Conservation (phyloP, 768 basidiomycete species). For the Amanita polypyramis region DNA sequence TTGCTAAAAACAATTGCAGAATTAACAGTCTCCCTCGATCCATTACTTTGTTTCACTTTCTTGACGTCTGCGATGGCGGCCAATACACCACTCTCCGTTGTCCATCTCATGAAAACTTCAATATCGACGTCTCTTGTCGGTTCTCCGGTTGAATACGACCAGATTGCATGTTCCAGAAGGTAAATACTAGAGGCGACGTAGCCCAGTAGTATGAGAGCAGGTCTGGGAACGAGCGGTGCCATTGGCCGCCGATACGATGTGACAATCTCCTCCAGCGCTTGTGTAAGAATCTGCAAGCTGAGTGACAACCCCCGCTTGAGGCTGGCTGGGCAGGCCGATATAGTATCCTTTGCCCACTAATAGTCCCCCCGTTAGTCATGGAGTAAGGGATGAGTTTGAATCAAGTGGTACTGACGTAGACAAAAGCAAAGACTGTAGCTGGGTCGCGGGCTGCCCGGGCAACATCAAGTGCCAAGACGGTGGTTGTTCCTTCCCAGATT, state of each 20-base stretch:
- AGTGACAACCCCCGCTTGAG: constrained; percentile 18
- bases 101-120: constrained; percentile 44
- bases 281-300: constrained; percentile 23
- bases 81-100: constrained; percentile 32
- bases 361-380: constrained; percentile 5
- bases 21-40: constrained; percentile 18
- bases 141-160: constrained; percentile 30
- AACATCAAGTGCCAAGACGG: constrained; percentile 60
- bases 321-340: constrained; percentile 29
- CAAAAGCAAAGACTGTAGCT: constrained; percentile 33
- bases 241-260: constrained; percentile 29
- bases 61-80: constrained; percentile 27
- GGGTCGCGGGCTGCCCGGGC: constrained; percentile 41
- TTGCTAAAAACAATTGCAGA: constrained; percentile 25
- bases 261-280: constrained; percentile 29
- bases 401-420: constrained; percentile 29
- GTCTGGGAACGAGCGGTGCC: constrained; percentile 40
- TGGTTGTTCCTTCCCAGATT: constrained; percentile 74
- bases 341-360: constrained; percentile 43
- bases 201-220: constrained; percentile 49
- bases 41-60: constrained; percentile 15
- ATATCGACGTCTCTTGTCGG: constrained; percentile 28
- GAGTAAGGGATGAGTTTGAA: background rate
- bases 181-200: constrained; percentile 41
- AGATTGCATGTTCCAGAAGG: constrained; percentile 61